Conservation (phyloP, 2,329 filamentous ascomycete species). For the Diaporthe vaccinii region DNA sequence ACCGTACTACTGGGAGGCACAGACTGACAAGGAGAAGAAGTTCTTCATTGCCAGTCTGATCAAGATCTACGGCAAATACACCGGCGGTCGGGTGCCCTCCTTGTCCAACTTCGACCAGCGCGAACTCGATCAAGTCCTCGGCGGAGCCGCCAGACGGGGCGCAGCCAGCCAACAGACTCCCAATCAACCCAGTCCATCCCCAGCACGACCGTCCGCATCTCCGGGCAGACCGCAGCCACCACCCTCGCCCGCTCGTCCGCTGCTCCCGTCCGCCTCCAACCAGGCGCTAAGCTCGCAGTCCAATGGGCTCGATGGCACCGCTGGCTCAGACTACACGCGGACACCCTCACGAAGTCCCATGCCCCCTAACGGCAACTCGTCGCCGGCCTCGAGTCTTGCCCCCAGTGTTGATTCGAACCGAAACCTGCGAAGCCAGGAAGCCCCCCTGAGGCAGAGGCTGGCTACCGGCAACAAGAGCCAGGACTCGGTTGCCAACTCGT, state of each 20-base stretch:
- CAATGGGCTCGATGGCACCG: constrained; percentile 49
- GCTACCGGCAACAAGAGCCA: constrained; percentile 68
- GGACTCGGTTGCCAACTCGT: constrained; percentile 66
- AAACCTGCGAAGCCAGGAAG: constrained; percentile 56
- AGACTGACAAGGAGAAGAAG: constrained; percentile 95
- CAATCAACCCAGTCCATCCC: constrained; percentile 41
- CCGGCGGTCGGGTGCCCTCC: constrained; percentile 83
- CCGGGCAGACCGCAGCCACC: constrained; percentile 47
- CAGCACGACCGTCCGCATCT: constrained; percentile 30
- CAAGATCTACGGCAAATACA: constrained; percentile 98
- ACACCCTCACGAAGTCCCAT: constrained; percentile 49
- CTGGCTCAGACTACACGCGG: constrained; percentile 40
- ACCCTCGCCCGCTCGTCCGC: constrained; percentile 43
- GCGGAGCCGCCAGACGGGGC: constrained; percentile 61
- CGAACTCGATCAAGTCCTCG: constrained; percentile 82
- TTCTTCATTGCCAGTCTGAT: constrained; percentile 97
- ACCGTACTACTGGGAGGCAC: constrained; percentile 96
- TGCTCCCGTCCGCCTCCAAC: constrained; percentile 38
- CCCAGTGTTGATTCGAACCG: constrained; percentile 65
- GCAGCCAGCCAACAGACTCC: constrained; percentile 49
- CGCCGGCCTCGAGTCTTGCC: constrained; percentile 54
- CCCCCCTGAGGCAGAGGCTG: constrained; percentile 59
- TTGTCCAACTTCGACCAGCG: constrained; percentile 85
- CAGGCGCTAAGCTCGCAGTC: constrained; percentile 37
- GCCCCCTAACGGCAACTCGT: constrained; percentile 53